Percentiles rank a stretch among this genome's conserved stretches.
Evolutionary conservation across 371 early-diverging fungal species (phyloP).

Genomic region (Conidiobolus incongruus): DNA sequence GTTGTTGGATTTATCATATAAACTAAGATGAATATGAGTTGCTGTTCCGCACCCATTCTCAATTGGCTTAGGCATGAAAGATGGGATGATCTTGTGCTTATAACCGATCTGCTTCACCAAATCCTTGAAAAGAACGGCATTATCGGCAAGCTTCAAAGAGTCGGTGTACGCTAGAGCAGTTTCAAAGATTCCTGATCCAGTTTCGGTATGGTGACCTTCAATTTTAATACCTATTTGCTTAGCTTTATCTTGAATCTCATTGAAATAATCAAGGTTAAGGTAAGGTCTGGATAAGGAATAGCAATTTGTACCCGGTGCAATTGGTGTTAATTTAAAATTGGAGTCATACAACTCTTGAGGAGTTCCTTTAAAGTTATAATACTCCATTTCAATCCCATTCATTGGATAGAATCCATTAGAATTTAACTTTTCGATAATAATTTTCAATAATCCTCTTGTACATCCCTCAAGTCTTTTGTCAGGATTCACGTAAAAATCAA

Average conservation of each 20-base stretch:
- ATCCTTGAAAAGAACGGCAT: slow-evolving; percentile 56
- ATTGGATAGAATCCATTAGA: slow-evolving; percentile 25
- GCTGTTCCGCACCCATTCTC: slow-evolving; percentile 48
- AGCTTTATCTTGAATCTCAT: slow-evolving; percentile 41
- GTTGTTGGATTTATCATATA: slow-evolving; percentile 19
- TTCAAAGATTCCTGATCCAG: slow-evolving; percentile 70
- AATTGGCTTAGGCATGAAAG: slow-evolving; percentile 76
- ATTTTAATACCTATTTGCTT: slow-evolving; percentile 32
- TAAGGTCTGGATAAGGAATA: slow-evolving; percentile 51
- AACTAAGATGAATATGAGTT: slow-evolving; percentile 58
- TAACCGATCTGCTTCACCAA: slow-evolving; percentile 48
- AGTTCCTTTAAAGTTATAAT: slow-evolving; percentile 55
- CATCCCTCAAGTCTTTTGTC: slow-evolving; percentile 31
- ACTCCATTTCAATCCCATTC: slow-evolving; percentile 62
- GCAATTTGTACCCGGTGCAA: slow-evolving; percentile 67
- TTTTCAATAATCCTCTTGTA: slow-evolving; percentile 36
- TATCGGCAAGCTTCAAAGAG: slow-evolving; percentile 41
- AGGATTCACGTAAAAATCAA: slow-evolving; percentile 31
- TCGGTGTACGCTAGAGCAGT: slow-evolving; percentile 43
- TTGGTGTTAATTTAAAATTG: slow-evolving; percentile 21
- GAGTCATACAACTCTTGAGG: slow-evolving; percentile 31
- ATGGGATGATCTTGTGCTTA: slow-evolving; percentile 40
- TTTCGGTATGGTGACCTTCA: slow-evolving; percentile 66
- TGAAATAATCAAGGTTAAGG: slow-evolving; percentile 42
- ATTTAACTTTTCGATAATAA: slow-evolving; percentile 16